These are phyloP conservation scores for Brasilioporus rufonigricans DNA, from an alignment of 768 basidiomycete species.

Conservation along the genomic window DNA sequence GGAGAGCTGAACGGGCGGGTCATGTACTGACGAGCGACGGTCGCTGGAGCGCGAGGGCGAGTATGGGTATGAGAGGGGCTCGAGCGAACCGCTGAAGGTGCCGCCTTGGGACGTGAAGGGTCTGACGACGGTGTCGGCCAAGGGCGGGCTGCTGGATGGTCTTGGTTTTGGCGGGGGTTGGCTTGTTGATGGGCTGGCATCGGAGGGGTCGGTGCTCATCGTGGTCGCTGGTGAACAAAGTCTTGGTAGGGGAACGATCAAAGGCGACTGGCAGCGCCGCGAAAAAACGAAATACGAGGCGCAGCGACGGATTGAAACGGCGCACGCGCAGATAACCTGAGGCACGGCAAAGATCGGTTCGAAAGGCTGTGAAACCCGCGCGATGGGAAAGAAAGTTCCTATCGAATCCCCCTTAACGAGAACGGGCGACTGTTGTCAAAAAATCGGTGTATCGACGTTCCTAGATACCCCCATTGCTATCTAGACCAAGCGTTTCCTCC, in stretches of 20 bases:
- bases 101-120: constrained; percentile 30
- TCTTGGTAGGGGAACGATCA: too few species aligned
- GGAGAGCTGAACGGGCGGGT: constrained; percentile 2
- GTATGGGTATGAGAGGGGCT: constrained; percentile 9
- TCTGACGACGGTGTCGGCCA: constrained; percentile 26
- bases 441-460: neutral
- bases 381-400: neutral
- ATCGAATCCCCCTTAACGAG: neutral
- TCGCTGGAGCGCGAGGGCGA: constrained; percentile 1
- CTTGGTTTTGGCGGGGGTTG: neutral
- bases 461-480: too few species aligned
- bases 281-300: neutral
- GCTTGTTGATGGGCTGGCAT: neutral
- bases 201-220: neutral
- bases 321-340: neutral
- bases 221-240: neutral
- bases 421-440: too few species aligned
- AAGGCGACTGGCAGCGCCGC: neutral
- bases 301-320: neutral
- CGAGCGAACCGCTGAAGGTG: constrained; percentile 7
- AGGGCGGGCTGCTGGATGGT: constrained; percentile 17
- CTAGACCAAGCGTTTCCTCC: too few species aligned
- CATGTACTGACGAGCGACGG: constrained; percentile 21
- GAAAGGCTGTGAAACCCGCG: neutral
- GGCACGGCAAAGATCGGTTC: neutral